Evolutionary conservation across 768 basidiomycete genomes (phyloP).

Genomic region (Hebeloma cylindrosporum): DNA sequence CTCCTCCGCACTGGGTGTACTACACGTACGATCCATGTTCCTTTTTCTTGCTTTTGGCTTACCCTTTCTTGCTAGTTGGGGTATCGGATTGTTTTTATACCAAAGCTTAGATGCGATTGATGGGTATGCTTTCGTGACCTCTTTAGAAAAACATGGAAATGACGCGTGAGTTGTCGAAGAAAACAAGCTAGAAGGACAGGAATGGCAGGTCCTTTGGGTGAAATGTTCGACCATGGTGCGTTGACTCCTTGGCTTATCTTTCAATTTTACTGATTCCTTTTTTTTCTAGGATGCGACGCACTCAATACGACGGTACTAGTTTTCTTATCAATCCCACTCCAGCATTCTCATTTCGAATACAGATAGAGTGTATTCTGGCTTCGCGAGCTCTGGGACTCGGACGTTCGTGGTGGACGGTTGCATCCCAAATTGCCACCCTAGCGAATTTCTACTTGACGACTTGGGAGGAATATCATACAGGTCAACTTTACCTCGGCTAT

Average conservation of each 20-base stretch:
- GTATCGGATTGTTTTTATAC: constrained; percentile 84
- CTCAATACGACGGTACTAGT: constrained; percentile 95
- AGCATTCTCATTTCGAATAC: background rate
- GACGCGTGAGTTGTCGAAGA: constrained; percentile 36
- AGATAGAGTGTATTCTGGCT: constrained; percentile 87
- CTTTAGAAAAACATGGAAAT: constrained; percentile 11
- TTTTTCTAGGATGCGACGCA: constrained; percentile 74
- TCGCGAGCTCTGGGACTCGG: constrained; percentile 87
- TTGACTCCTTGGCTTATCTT: background rate
- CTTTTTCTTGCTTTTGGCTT: background rate
- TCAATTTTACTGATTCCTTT: background rate
- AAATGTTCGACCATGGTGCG: constrained; percentile 97
- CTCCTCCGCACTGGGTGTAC: constrained; percentile 86
- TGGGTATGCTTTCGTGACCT: constrained; percentile 51
- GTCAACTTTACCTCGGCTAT: constrained; percentile 85
- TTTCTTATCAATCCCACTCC: constrained; percentile 1
- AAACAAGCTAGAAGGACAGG: constrained; percentile 95
- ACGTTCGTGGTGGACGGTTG: constrained; percentile 96
- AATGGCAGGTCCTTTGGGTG: constrained; percentile 96
- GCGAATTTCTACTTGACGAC: constrained; percentile 83
- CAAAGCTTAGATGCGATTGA: constrained; percentile 90
- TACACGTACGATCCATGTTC: constrained; percentile 61
- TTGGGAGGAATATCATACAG: constrained; percentile 88
- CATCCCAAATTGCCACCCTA: constrained; percentile 74
- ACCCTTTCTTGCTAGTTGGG: constrained; percentile 60